Base-by-base conservation (phyloP, 2,329 filamentous ascomycete genomes). In the Penicillium sp. region DNA sequence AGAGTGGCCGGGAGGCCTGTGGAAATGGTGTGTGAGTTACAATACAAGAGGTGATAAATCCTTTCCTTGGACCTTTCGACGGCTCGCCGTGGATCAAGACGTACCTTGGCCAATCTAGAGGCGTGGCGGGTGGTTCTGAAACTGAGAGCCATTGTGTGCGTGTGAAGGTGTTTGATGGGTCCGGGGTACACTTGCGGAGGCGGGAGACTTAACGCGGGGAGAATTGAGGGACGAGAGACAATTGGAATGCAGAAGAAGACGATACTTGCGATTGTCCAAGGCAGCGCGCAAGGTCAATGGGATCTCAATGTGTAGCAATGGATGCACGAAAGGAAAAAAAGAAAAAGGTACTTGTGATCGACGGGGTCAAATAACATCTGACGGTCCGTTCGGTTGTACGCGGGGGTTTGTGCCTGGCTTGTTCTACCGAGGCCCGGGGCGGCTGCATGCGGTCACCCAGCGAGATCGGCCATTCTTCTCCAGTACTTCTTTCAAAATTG, bases 41-140 rank as follows among this genome's bases (percentile, higher is more conserved):
- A 24, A 11, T 13, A 10, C 37, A 22, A 46, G n/a, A 24, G 39
- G 43, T n/a, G 13, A 16, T 3, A 50, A 13, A 6, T 2, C 31
- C 19, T 4, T 7, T 14, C 31, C 11, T 6, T 37, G 9, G 10
- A 27, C 31, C 24, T 27, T 39, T 27, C 7, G 14, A 3, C 33
- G 27, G 4, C 1, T n/a, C 35, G 3, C 1, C 13, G 18, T 24
- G 33, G 46, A 43, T 47, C 4, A 6, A 40, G 40, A 54, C 65
- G 58, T 65, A 78, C 76, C 70, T 76, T 70, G 18, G 70, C 70
- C 64, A 77, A 65, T 68, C 67, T 72, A 37, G 75, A 65, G 50
- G 72, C 75, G 64, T 76, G 74, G 58, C 73, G 72, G 59, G 73
- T 70, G 54, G 75, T 70, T 70, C 75, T 73, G 65, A 72, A 68